Base-by-base conservation (phyloP, 768 basidiomycete genomes). In the Dentipellis sp. region DNA sequence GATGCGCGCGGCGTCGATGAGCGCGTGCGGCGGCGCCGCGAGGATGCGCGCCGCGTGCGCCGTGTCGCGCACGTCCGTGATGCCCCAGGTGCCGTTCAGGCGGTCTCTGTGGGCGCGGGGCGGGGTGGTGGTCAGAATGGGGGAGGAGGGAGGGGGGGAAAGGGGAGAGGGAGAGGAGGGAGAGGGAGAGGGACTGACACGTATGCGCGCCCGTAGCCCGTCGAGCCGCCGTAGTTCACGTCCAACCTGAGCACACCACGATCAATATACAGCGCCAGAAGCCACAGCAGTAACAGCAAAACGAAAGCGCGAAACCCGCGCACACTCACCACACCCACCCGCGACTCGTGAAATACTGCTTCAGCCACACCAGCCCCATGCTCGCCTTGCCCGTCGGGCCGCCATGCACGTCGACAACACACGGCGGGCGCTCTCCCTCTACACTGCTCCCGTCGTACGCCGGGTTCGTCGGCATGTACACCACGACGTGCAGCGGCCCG, bases 191-290 rank as follows among this genome's bases (percentile, higher is more conserved):
- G 34, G 22, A 19, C 73, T 54, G 56, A 75, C 75, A 78, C 79
- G 64, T 88, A 91, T 46, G 72, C 70, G 4, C 85, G 77, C 0
- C 90, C 90, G 63, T 84, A 89, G 0, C 88, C 83, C 4, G 80
- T 80, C 0, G 85, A 87, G 0, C 89, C 91, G 1, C 86, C 78
- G 58, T 89, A 86, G 62, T 91, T 85, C 45, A 92, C 86, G 54
- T 86, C 85, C 37, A 87, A 62, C 79, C 86, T 82, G 56, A n/a
- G n/a, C n/a, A 50, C 37, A 55, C 55, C 0, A 59, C 68, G 17
- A 63, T 58, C 22, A 58, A 51, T n/a, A n/a, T n/a, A n/a, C n/a
- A n/a, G n/a, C 39, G 39, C 10, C n/a, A n/a, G 39, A 10, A 40
- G 39, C 10, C n/a, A 40, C n/a, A n/a, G 39, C n/a, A 40, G 39